phyloP scores from a whole-genome alignment of 176 grass and related monocot genomes.

The Poa pratensis region DNA sequence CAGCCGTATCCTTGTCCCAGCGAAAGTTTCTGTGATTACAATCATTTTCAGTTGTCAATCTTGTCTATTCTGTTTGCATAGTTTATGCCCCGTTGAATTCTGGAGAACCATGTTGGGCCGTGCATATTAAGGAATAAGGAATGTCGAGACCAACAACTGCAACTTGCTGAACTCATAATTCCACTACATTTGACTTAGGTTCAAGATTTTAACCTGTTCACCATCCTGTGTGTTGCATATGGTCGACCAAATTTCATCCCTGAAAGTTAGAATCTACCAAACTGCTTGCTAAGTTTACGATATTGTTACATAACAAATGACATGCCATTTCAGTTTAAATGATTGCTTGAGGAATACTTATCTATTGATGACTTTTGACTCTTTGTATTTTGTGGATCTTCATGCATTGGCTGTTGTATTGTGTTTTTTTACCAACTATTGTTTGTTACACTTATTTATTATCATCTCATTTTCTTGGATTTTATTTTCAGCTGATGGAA shows the following conservation, averaged over 20 bases:
- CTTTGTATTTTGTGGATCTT: neutral
- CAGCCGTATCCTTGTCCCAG: neutral
- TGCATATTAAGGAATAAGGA: neutral
- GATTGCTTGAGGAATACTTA: conserved; percentile 2
- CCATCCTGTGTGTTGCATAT: neutral
- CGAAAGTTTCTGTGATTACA: neutral
- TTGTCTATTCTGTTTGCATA: neutral
- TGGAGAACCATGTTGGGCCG: neutral
- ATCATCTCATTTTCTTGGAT: conserved; percentile 18
- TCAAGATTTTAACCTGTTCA: neutral
- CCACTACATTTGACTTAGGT: neutral
- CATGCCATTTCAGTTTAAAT: neutral
- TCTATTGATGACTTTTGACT: conserved; percentile 21
- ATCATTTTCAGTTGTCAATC: neutral
- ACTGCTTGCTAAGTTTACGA: neutral
- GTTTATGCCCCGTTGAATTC: neutral
- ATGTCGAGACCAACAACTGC: neutral
- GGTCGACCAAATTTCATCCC: neutral
- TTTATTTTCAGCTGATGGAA: conserved; percentile 67
- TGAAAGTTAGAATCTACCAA: neutral
- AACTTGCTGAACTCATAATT: neutral
- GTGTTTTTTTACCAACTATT: conserved; percentile 18
- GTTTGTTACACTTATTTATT: conserved; percentile 19
- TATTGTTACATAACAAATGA: neutral
- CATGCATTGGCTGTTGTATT: neutral